Evolutionary conservation across 345 rosid species (phyloP).

Genomic region (Rhizophora apiculata): DNA sequence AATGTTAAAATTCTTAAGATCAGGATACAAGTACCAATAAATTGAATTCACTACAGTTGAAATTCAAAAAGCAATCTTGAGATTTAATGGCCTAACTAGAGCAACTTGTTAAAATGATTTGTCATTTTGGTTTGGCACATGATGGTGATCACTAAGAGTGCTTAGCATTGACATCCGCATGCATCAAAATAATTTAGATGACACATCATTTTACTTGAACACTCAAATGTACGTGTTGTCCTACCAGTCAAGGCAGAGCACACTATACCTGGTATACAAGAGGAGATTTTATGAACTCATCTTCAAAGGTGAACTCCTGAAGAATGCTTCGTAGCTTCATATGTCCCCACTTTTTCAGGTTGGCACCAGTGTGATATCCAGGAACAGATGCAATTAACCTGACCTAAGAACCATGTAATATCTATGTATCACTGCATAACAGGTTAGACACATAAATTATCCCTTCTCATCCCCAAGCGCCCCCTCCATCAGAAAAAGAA

Average conservation of each 20-base stretch:
- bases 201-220: too few species aligned
- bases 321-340: slow-evolving; percentile 74
- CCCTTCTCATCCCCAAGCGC: too few species aligned
- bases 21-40: neutral
- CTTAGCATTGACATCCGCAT: neutral
- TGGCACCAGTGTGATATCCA: slow-evolving; percentile 82
- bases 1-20: slow-evolving; percentile 1
- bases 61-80: too few species aligned
- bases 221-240: neutral
- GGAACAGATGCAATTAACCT: slow-evolving; percentile 87
- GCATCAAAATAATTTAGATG: neutral
- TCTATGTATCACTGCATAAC: neutral
- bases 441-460: slow-evolving; percentile 6
- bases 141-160: neutral
- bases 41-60: too few species aligned
- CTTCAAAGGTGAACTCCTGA: slow-evolving; percentile 66
- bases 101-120: neutral
- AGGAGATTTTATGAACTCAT: slow-evolving; percentile 74
- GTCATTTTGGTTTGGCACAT: neutral
- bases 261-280: slow-evolving; percentile 75
- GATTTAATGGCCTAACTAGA: neutral
- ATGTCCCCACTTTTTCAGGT: slow-evolving; percentile 87
- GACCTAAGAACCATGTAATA: slow-evolving; percentile 45
- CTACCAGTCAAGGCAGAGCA: neutral
- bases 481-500: neutral